Percentiles rank a stretch among this genome's conserved stretches.
phyloP scores from a whole-genome alignment of 306 rosid species.

The Begonia fuchsioides region DNA sequence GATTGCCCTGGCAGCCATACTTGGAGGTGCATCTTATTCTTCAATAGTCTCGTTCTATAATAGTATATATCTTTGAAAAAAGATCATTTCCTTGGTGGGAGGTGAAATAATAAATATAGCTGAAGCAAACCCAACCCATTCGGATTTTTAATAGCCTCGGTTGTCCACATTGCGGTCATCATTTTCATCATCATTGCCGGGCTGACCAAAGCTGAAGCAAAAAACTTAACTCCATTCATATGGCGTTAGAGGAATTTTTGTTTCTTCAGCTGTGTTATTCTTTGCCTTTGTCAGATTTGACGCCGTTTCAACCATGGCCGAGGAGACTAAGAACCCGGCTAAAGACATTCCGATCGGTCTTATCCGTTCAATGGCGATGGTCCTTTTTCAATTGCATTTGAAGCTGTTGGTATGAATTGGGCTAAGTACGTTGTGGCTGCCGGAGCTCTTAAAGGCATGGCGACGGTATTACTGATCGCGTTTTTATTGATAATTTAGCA shows the following conservation, averaged over 20 bases:
- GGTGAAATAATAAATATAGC: too few species aligned
- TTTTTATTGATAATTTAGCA: slow-evolving; percentile 25
- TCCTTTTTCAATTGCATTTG: slow-evolving; percentile 51
- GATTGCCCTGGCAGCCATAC: slow-evolving; percentile 47
- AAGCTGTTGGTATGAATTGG: slow-evolving; percentile 60
- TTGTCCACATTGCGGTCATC: slow-evolving; percentile 40
- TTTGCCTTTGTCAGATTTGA: slow-evolving; percentile 79
- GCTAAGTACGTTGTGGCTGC: slow-evolving; percentile 70
- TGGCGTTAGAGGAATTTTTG: slow-evolving; percentile 38
- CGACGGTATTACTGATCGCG: slow-evolving; percentile 43
- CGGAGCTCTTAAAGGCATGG: slow-evolving; percentile 82
- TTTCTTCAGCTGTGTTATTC: slow-evolving; percentile 64
- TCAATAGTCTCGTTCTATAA: too few species aligned
- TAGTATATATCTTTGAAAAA: too few species aligned
- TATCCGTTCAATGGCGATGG: slow-evolving; percentile 65
- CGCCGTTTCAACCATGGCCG: slow-evolving; percentile 78
- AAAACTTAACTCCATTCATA: slow-evolving; percentile 26
- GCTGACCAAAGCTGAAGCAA: slow-evolving; percentile 36
- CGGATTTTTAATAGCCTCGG: slow-evolving; percentile 49
- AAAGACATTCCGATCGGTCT: slow-evolving; percentile 82
- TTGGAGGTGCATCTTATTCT: slow-evolving; percentile 48
- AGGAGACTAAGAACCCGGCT: slow-evolving; percentile 70
- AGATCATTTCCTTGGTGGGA: too few species aligned
- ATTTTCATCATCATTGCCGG: slow-evolving; percentile 65
- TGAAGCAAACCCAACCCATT: too few species aligned